phyloP scores from a whole-genome alignment of 2,329 filamentous ascomycete species.

The Pestalotiopsis sp. region DNA sequence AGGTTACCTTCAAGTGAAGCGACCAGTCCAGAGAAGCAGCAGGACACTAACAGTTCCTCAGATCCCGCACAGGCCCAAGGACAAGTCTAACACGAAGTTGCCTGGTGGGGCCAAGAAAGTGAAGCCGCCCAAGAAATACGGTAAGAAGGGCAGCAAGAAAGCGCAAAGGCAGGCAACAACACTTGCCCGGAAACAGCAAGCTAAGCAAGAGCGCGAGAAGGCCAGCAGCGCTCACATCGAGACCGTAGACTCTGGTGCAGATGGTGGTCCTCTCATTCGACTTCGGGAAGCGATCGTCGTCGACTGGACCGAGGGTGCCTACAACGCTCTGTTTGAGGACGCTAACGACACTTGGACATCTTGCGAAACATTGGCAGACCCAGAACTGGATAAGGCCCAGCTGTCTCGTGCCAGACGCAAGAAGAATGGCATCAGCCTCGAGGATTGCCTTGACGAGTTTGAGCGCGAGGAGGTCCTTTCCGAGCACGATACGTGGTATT shows the following conservation, averaged over 20 bases:
- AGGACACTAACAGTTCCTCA: constrained; percentile 8
- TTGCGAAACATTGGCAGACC: constrained; percentile 58
- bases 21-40: background rate
- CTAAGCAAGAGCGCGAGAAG: constrained; percentile 24
- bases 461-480: constrained; percentile 92
- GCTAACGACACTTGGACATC: constrained; percentile 58
- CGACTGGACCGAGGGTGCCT: constrained; percentile 77
- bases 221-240: constrained; percentile 29
- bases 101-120: constrained; percentile 49
- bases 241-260: constrained; percentile 37
- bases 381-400: constrained; percentile 66
- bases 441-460: constrained; percentile 93
- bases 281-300: constrained; percentile 84
- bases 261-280: constrained; percentile 69
- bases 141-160: constrained; percentile 52
- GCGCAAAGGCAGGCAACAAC: constrained; percentile 41
- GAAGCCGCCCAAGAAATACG: constrained; percentile 47
- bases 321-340: constrained; percentile 71
- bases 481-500: constrained; percentile 97
- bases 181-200: constrained; percentile 31
- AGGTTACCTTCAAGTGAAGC: background rate
- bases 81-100: constrained; percentile 16
- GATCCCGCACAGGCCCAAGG: constrained; percentile 24
- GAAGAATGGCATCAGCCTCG: constrained; percentile 78
- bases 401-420: constrained; percentile 65